Evolutionary conservation across 1,139 yeast genomes (phyloP).

Genomic region (Taphrina deformans): DNA sequence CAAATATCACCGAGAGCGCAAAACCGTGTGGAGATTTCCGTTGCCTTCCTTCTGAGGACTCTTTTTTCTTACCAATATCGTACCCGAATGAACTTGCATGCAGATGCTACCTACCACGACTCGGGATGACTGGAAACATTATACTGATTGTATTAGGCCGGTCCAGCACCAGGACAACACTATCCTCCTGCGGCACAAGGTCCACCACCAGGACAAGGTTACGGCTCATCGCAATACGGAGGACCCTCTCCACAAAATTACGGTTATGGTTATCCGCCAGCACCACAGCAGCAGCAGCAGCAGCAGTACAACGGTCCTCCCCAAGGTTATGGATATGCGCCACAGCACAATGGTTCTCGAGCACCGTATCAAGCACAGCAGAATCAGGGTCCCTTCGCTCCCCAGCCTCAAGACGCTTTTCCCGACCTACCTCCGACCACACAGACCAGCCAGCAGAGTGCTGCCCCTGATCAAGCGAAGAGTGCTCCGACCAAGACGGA

Average conservation of each 20-base stretch:
- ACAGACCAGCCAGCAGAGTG: not conserved
- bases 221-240: slow-evolving; percentile 35
- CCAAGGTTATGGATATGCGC: slow-evolving; percentile 38
- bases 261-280: slow-evolving; percentile 39
- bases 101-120: not conserved
- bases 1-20: slow-evolving; percentile 42
- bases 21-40: slow-evolving; percentile 47
- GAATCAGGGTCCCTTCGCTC: slow-evolving; percentile 46
- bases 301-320: slow-evolving; percentile 42
- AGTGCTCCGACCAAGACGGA: slow-evolving; percentile 40
- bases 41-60: slow-evolving; percentile 51
- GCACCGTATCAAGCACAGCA: slow-evolving; percentile 50
- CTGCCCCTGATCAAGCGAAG: slow-evolving; percentile 5
- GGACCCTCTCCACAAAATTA: slow-evolving; percentile 35
- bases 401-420: slow-evolving; percentile 45
- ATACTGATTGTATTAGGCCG: slow-evolving; percentile 7
- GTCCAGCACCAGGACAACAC: slow-evolving; percentile 23
- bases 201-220: slow-evolving; percentile 22
- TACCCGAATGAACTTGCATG: no score
- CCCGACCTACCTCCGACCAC: slow-evolving; percentile 37
- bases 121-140: not conserved
- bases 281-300: slow-evolving; percentile 42
- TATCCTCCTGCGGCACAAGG: not conserved
- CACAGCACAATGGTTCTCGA: slow-evolving; percentile 49
- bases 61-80: no score